Base-by-base conservation (phyloP, 1,139 yeast genomes). In the Keqinozyma sinolaborantium region DNA sequence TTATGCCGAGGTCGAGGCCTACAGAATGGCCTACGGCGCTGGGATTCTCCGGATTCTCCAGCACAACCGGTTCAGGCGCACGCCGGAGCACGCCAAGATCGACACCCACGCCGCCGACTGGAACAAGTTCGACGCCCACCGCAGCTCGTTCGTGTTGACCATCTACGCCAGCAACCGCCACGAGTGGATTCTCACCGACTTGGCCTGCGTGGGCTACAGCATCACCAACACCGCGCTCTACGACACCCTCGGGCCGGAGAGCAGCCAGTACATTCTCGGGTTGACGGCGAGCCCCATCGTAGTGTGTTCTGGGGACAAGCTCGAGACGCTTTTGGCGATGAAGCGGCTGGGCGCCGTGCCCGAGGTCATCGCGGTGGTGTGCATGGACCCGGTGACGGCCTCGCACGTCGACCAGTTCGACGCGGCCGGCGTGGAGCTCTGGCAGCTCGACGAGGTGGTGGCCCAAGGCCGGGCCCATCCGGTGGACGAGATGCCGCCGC, bases 361-460 rank as follows among this genome's bases (percentile, higher is more conserved):
- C 6, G 25, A 30, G 5, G 9, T 35, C n/a, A 54, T 61, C 18
- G 41, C 56, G 4, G 44, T 53, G 25, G 50, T 63, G 7, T 48
- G 54, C 4, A 59, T 63, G 64, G 68, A 63, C 36, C 66, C 68
- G 23, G 30, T 31, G 14, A 25, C 26, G 6, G 30, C 32, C 14
- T 31, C 41, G 13, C 42, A 43, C 25, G 38, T 33, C 14, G 32
- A 35, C 4, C 34, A 48, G 18, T 29, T 46, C 15, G 40, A 40
- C 5, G 26, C 34, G 14, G 60, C 65, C 4, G 45, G 48, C 14
- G 47, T 63, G 14, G 41, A 47, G 13, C 44, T 79, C 13, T 58
- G 58, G 33, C 70, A 72, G 29, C 56, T 78, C 39, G 42, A 55
- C 4, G 77, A 78, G 41, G 67, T 79, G 25, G 72, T 70, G 38